Conservation (phyloP, 2,329 filamentous ascomycete genomes). For the Hymenoscyphus infarciens region DNA sequence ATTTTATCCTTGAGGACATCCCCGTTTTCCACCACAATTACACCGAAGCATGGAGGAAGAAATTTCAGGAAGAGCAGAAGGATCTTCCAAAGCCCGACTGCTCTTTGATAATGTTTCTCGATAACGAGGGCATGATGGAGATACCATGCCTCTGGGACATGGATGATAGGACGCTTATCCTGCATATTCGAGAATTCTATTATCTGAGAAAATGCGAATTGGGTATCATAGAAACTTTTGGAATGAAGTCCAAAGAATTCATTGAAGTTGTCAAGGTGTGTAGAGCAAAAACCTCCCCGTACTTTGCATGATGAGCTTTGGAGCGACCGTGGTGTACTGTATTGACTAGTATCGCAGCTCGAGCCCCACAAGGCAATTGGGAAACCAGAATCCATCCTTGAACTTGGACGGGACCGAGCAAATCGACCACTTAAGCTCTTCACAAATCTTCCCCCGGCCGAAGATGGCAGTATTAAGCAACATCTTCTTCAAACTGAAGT, state of each 20-base stretch:
- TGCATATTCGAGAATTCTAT: not conserved
- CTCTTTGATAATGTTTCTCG: not conserved
- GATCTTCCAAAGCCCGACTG: not conserved
- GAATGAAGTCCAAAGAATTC: not conserved
- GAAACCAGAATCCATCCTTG: not conserved
- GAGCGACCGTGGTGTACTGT: too few species aligned
- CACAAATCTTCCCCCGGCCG: not conserved
- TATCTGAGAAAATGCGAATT: not conserved
- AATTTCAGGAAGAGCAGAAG: not conserved
- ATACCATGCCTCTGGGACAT: not conserved
- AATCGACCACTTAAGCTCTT: not conserved
- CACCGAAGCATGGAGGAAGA: not conserved
- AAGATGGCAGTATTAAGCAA: not conserved
- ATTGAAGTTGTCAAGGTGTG: not conserved
- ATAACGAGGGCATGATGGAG: not conserved
- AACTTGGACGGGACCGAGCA: not conserved
- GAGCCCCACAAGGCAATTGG: not conserved
- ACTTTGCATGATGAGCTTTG: too few species aligned
- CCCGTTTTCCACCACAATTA: not conserved
- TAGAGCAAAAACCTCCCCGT: too few species aligned
- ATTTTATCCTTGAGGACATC: not conserved
- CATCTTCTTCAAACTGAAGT: not conserved
- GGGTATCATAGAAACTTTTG: not conserved
- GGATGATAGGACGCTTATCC: not conserved
- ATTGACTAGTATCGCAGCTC: too few species aligned